phyloP scores from a whole-genome alignment of 208 protist species.

The Trypanosoma cruzi region DNA sequence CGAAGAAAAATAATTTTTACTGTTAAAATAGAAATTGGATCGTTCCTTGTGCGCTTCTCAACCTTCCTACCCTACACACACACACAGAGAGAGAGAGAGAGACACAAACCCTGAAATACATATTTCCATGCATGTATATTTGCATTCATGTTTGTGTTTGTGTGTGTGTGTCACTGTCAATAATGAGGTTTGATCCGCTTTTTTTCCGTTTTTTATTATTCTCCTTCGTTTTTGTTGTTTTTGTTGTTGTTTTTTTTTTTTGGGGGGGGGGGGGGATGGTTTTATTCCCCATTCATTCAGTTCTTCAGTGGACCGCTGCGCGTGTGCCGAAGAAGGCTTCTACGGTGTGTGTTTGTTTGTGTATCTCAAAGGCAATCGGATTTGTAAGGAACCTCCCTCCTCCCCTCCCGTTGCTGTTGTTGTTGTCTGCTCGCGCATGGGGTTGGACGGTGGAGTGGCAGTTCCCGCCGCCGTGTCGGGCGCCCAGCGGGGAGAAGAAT shows the following conservation, averaged over 20 bases:
- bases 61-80: too few species aligned
- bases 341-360: background rate
- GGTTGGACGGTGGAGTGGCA: background rate
- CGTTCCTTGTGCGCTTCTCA: too few species aligned
- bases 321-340: background rate
- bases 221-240: background rate
- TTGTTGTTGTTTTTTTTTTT: constrained; percentile 9
- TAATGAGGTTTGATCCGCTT: too few species aligned
- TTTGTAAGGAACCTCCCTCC: background rate
- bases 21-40: too few species aligned
- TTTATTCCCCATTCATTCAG: background rate
- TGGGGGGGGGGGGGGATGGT: too few species aligned
- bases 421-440: background rate
- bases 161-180: too few species aligned
- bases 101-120: too few species aligned
- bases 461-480: background rate
- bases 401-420: background rate
- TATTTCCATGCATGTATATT: too few species aligned
- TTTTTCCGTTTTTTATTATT: too few species aligned
- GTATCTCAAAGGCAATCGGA: background rate
- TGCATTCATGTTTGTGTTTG: too few species aligned
- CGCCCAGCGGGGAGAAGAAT: background rate
- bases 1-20: too few species aligned
- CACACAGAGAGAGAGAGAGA: too few species aligned
- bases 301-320: background rate